phyloP scores from a whole-genome alignment of 345 rosid species.

The Mangifera indica region DNA sequence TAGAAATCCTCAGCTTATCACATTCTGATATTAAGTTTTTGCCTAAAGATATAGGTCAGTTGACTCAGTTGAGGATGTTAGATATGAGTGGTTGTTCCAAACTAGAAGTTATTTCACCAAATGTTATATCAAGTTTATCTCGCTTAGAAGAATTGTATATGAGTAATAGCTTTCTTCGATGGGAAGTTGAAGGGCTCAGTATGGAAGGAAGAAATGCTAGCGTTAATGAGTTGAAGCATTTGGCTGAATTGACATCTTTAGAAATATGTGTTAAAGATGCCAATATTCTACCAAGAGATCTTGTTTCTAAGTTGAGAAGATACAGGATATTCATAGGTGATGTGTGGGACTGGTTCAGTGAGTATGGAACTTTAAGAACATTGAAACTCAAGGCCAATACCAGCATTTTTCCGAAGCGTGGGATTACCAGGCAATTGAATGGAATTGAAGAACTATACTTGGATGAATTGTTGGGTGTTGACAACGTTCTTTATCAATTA shows the following conservation, averaged over 20 bases:
- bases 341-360: not conserved
- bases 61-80: slow-evolving; percentile 18
- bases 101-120: slow-evolving; percentile 18
- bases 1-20: slow-evolving; percentile 19
- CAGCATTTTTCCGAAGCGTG: not conserved
- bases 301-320: not conserved
- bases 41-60: slow-evolving; percentile 25
- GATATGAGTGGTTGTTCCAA: slow-evolving; percentile 15
- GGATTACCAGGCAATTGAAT: not conserved
- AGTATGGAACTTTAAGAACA: not conserved
- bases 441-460: slow-evolving; percentile 9
- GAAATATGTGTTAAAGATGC: slow-evolving; percentile 10
- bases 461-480: not conserved
- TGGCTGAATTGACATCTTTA: too few species aligned
- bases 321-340: not conserved
- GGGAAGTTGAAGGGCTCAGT: slow-evolving; percentile 27
- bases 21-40: slow-evolving; percentile 9
- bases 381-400: not conserved
- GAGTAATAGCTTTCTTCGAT: slow-evolving; percentile 10
- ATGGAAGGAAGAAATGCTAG: slow-evolving; percentile 15
- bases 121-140: slow-evolving; percentile 13
- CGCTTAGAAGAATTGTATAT: slow-evolving; percentile 32
- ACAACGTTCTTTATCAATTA: too few species aligned
- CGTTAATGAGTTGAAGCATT: slow-evolving; percentile 31
- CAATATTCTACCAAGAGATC: not conserved